Base-by-base conservation (phyloP, 306 rosid species). In the Corylus heterophylla region DNA sequence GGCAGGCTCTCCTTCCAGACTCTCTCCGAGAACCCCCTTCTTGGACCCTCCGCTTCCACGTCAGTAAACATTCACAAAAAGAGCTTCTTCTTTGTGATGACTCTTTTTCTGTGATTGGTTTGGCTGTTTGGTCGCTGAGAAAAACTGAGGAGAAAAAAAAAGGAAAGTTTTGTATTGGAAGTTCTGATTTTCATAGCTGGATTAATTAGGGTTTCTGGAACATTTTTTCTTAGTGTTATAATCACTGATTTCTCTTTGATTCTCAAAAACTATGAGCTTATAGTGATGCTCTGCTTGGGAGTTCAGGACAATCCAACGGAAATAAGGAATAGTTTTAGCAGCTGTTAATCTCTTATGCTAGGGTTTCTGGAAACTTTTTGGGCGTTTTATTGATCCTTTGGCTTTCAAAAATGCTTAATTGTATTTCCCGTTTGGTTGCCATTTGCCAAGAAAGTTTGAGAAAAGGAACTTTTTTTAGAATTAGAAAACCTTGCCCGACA, bases 41-140 rank as follows among this genome's bases (percentile, higher is more conserved):
- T 94, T 54, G 98, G 98, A 18, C 97, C 98, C 81, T 92, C 98
- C 20, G 90, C 89, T 80, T 95, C 97, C 67, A 90, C 90, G 98
- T 95, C 45, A 83, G 97, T 66, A 2, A 31, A 29, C 51, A 20
- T 35, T 42, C 45, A 42, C 45, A 42, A 42, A 18, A 4, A 16
- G 42, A 22, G 11, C 44, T 54, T 31, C 39, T 35, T 72, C 17
- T 52, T n/a, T 49, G 29, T 17, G 25, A 50, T 47, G 12, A 48
- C 1, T 71, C 22, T 29, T 31, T 31, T 71, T 71, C 37, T 71
- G 37, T 22, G 29, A 31, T 61, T 29, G 17, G 11, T 54, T 6
- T 42, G 18, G 74, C 25, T 64, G 79, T 35, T 73, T 39, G 56
- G 62, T 73, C 76, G 16, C 50, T 54, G 71, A 22, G 77, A 76